Evolutionary conservation across 768 basidiomycete species (phyloP), one percentile per base, ranked within the genome.

Genomic region (Boletus barrowsii): DNA sequence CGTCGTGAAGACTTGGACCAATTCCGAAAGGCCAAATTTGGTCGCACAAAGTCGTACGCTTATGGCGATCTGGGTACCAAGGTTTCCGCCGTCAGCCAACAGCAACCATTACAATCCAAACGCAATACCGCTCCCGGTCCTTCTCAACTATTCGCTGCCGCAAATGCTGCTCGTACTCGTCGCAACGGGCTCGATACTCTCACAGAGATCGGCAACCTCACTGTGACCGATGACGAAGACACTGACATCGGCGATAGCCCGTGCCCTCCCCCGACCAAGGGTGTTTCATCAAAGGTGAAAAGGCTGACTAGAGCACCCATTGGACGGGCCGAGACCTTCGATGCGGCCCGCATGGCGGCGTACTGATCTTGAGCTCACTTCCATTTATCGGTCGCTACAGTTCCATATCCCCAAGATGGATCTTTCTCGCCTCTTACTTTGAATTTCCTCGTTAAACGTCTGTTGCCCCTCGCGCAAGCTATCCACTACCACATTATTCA

Each of bases 11-110:
- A 95, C 63, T 69, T 98, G 42, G 91, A 93, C 70, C 90, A 94
- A 64, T 93, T 98, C 77, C 88, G 96, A 59, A 90, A 86, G 66
- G 80, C 79, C 57, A 90, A 89, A 67, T 93, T 94, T 67, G 87
- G 88, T 32, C 86, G 94, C 51, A 91, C 93, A 53, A 90, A 90
- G 66, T 94, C 92, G 0, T 97, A 93, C 64, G 86, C 93, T 0
- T 96, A 93, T 62, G 94, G 93, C n/a, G 93, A 97, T 42, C 73
- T 77, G 22, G 72, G 74, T 59, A 71, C 65, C 59, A 81, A 78
- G 60, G 68, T 70, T 29, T 61, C 74, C 37, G 61, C 69, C 26
- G 53, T 72, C 32, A 47, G 63, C n/a, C 64, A 68, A 39, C 78
- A 74, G 58, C 54, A 52, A 24, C 79, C 72, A 24, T 76, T 68